Percentiles rank a stretch among this genome's conserved stretches.
These are phyloP conservation scores for Spencermartinsiella europaea DNA, from an alignment of 805 yeast genomes.

Conservation along the genomic window DNA sequence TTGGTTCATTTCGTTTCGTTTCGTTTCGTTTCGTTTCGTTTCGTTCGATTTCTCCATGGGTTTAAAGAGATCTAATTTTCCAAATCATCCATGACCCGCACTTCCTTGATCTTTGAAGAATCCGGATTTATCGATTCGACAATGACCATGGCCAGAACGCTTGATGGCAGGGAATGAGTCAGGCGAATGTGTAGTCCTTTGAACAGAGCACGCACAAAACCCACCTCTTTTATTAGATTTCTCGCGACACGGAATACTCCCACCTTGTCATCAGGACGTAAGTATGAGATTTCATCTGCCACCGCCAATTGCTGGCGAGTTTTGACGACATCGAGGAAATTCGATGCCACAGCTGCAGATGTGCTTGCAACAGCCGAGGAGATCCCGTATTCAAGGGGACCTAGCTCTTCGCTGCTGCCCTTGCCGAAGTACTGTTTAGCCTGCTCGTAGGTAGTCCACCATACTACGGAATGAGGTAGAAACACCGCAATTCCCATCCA, in stretches of 20 bases:
- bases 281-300: conserved; percentile 33
- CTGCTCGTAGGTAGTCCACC: conserved; percentile 36
- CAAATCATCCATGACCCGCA: not conserved
- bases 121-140: conserved; percentile 38
- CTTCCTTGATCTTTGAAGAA: conserved; percentile 3
- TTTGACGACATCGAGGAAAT: conserved; percentile 38
- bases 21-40: too few species aligned
- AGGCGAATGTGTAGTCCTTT: conserved; percentile 36
- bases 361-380: conserved; percentile 36
- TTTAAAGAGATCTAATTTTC: not conserved
- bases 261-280: conserved; percentile 35
- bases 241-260: conserved; percentile 32
- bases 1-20: too few species aligned
- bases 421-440: conserved; percentile 7
- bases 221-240: conserved; percentile 35
- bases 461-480: conserved; percentile 38
- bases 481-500: conserved; percentile 41
- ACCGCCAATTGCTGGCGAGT: conserved; percentile 42
- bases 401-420: conserved; percentile 10
- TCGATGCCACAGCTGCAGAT: conserved; percentile 33
- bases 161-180: conserved; percentile 35
- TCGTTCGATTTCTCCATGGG: too few species aligned
- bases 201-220: conserved; percentile 31
- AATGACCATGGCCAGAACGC: conserved; percentile 38
- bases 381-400: conserved; percentile 26